Conservation (phyloP, 192 early-diverging fungal species). For the Kickxella alabastrina region DNA sequence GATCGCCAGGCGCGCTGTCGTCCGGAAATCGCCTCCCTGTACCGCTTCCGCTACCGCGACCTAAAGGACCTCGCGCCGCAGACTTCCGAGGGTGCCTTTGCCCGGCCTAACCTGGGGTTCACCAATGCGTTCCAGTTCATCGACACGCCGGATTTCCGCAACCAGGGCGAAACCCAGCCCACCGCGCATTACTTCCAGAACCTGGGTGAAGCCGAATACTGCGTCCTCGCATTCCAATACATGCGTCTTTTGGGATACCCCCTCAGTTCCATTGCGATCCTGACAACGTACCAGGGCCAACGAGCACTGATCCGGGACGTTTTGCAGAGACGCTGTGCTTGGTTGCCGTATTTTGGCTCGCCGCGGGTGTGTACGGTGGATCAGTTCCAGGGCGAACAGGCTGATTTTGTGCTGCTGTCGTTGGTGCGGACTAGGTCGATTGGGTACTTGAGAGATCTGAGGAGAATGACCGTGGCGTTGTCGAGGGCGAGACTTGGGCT, state of each 20-base stretch:
- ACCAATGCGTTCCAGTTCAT: slow-evolving; percentile 83
- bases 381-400: slow-evolving; percentile 94
- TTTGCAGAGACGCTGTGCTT: slow-evolving; percentile 74
- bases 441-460: slow-evolving; percentile 89
- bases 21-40: slow-evolving; percentile 74
- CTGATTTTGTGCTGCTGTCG: slow-evolving; percentile 90
- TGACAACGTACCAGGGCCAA: slow-evolving; percentile 99
- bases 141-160: slow-evolving; percentile 73
- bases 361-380: slow-evolving; percentile 92
- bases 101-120: slow-evolving; percentile 80
- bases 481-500: slow-evolving; percentile 91
- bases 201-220: slow-evolving; percentile 95
- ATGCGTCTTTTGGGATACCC: slow-evolving; percentile 94
- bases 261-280: slow-evolving; percentile 80
- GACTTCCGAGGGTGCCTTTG: slow-evolving; percentile 52
- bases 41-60: slow-evolving; percentile 74
- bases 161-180: slow-evolving; percentile 83
- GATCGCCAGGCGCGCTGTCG: slow-evolving; percentile 82
- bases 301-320: slow-evolving; percentile 89
- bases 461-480: slow-evolving; percentile 89
- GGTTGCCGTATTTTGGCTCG: slow-evolving; percentile 80
- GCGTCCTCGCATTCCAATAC: slow-evolving; percentile 93
- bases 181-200: slow-evolving; percentile 90
- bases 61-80: slow-evolving; percentile 66
- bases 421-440: slow-evolving; percentile 87